These are phyloP conservation scores for Dendryphion nanum DNA, from an alignment of 2,329 filamentous ascomycete species.

Conservation along the genomic window DNA sequence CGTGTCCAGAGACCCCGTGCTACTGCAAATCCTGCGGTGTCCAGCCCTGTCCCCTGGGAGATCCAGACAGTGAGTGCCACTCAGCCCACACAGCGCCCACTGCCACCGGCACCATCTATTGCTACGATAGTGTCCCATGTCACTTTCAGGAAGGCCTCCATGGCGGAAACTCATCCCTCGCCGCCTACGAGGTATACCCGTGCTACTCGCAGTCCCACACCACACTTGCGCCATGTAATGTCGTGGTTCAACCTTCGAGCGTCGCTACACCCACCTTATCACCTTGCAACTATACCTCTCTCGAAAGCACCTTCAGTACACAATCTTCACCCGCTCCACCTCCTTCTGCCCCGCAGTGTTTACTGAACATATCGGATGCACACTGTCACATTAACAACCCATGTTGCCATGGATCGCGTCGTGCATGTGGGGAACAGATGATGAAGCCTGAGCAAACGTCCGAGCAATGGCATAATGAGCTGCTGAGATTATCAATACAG, in stretches of 20 bases:
- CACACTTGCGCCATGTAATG: slow-evolving; percentile 10
- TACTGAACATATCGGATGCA: slow-evolving; percentile 27
- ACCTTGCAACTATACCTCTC: slow-evolving; percentile 31
- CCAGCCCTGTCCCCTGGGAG: slow-evolving; percentile 30
- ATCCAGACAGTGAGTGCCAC: slow-evolving; percentile 31
- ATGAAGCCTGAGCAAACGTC: slow-evolving; percentile 23
- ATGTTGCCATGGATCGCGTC: slow-evolving; percentile 31
- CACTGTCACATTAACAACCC: slow-evolving; percentile 38
- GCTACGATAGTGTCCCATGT: slow-evolving; percentile 33
- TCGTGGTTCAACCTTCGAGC: slow-evolving; percentile 23
- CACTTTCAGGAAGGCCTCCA: slow-evolving; percentile 32
- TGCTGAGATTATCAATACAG: too few relatives aligned
- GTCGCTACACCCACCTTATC: slow-evolving; percentile 29
- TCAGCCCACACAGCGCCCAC: slow-evolving; percentile 31
- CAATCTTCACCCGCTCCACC: slow-evolving; percentile 25
- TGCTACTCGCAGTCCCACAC: slow-evolving; percentile 29
- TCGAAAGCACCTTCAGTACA: slow-evolving; percentile 27
- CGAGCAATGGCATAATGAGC: too few relatives aligned
- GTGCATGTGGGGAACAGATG: slow-evolving; percentile 28
- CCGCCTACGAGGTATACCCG: slow-evolving; percentile 27
- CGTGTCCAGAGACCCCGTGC: slow-evolving; percentile 31
- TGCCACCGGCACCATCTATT: slow-evolving; percentile 31
- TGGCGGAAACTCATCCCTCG: slow-evolving; percentile 18
- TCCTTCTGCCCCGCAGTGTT: slow-evolving; percentile 18
- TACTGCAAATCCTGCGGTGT: slow-evolving; percentile 34